Evolutionary conservation across 1,284 basidiomycete genomes (phyloP).

Genomic region (Volvariella volvacea): DNA sequence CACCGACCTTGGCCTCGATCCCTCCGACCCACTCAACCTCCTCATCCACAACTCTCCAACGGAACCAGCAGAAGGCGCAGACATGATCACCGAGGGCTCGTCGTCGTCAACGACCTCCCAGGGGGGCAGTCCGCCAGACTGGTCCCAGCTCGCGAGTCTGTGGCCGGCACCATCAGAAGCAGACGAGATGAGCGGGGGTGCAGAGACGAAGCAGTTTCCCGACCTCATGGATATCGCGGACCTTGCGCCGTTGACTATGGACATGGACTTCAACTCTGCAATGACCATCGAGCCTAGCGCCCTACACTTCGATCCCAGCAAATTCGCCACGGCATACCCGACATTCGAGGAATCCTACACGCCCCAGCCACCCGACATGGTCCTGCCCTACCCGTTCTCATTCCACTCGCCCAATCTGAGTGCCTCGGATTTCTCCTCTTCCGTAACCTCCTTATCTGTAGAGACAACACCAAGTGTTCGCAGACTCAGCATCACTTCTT

Average conservation of each 20-base stretch:
- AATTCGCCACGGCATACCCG: conserved; percentile 14
- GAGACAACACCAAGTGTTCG: conserved; percentile 24
- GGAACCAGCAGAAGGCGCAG: conserved; percentile 16
- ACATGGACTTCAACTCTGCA: conserved; percentile 49
- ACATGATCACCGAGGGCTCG: conserved; percentile 25
- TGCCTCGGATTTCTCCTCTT: conserved; percentile 1
- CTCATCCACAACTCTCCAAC: conserved; percentile 34
- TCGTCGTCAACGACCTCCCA: conserved; percentile 16
- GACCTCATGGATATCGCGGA: conserved; percentile 43
- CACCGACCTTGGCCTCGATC: conserved; percentile 37
- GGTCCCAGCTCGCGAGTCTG: conserved; percentile 43
- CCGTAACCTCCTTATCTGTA: conserved; percentile 1
- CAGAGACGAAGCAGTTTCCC: conserved; percentile 13
- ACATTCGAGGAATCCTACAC: conserved; percentile 14
- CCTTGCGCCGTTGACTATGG: conserved; percentile 30
- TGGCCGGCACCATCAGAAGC: conserved; percentile 25
- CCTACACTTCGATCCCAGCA: conserved; percentile 43
- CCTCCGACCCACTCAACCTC: conserved; percentile 48
- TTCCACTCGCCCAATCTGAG: conserved; percentile 23
- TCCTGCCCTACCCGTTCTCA: conserved; percentile 35
- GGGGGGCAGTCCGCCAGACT: conserved; percentile 33
- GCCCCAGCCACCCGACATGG: conserved; percentile 21
- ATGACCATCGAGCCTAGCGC: conserved; percentile 57
- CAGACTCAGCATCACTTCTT: conserved; percentile 36
- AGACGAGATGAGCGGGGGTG: conserved; percentile 19